Percentiles rank a stretch among this genome's conserved stretches.
phyloP scores from a whole-genome alignment of 2,329 filamentous ascomycete species.

The Xylaria sp. region DNA sequence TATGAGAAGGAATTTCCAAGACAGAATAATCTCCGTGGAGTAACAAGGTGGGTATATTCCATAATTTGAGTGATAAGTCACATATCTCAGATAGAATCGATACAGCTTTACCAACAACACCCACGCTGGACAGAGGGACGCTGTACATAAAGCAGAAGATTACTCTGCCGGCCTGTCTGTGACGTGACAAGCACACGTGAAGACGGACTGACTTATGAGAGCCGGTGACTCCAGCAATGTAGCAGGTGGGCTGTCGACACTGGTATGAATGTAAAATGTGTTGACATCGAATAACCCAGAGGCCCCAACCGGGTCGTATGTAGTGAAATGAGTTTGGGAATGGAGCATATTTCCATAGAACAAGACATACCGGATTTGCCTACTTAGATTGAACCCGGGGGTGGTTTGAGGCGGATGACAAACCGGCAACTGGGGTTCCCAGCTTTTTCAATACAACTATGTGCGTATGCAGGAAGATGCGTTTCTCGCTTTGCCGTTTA shows the following conservation, averaged over 20 bases:
- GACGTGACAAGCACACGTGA: conserved; percentile 18
- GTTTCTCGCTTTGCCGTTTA: conserved; percentile 33
- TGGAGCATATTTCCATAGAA: conserved; percentile 48
- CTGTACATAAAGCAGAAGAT: conserved; percentile 17
- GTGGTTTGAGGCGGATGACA: conserved; percentile 42
- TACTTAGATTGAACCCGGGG: conserved; percentile 39
- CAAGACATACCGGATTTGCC: conserved; percentile 40
- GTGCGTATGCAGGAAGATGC: conserved; percentile 36
- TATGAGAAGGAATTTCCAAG: background rate
- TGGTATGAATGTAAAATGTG: conserved; percentile 40
- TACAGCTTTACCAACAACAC: background rate
- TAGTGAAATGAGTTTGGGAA: conserved; percentile 46
- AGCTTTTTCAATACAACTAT: conserved; percentile 32
- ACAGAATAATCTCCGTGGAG: background rate
- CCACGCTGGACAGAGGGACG: conserved; percentile 20
- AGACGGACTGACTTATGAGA: conserved; percentile 14
- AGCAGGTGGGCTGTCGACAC: conserved; percentile 30
- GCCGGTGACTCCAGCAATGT: conserved; percentile 15
- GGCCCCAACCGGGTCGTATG: conserved; percentile 43
- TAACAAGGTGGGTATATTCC: background rate
- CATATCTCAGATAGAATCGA: conserved; percentile 7
- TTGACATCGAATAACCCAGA: conserved; percentile 39
- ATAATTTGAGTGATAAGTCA: conserved; percentile 7
- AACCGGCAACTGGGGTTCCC: conserved; percentile 26
- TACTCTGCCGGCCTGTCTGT: conserved; percentile 8